These are phyloP conservation scores for Arthrobotrys pseudoclavata DNA, from an alignment of 2,329 filamentous ascomycete genomes.

Conservation along the genomic window DNA sequence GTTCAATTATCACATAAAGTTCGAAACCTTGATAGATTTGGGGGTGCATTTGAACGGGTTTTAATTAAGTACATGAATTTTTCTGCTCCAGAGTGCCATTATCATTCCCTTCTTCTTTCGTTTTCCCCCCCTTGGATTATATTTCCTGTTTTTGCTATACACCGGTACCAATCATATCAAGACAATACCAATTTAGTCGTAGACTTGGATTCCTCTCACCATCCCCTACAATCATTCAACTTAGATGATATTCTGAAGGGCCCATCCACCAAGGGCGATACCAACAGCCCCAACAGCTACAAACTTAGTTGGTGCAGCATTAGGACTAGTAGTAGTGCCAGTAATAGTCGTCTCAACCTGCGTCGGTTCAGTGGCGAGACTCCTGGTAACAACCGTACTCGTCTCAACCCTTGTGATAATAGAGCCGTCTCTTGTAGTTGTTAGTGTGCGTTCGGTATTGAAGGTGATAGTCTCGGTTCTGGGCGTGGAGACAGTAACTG, in stretches of 20 bases:
- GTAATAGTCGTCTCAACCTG: neutral
- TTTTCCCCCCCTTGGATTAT: neutral
- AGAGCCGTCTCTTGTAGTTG: slow-evolving; percentile 11
- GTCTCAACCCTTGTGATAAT: slow-evolving; percentile 12
- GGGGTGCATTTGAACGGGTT: neutral
- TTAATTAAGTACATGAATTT: neutral
- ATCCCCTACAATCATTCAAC: neutral
- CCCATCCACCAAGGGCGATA: slow-evolving; percentile 50
- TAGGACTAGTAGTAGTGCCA: slow-evolving; percentile 19
- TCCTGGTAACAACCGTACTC: neutral
- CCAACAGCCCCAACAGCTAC: slow-evolving; percentile 38
- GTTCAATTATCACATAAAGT: too few species aligned
- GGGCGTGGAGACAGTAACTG: neutral
- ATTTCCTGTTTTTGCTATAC: neutral
- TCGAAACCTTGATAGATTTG: neutral
- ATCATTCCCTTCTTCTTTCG: neutral
- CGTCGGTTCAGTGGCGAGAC: neutral
- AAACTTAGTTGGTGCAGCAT: slow-evolving; percentile 41
- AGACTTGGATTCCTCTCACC: neutral
- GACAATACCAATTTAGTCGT: neutral
- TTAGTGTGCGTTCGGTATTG: neutral
- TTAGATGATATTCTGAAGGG: slow-evolving; percentile 41
- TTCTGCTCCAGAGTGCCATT: neutral
- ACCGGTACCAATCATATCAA: slow-evolving; percentile 4
- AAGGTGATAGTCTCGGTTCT: neutral